A percentile compares a stretch with the other conserved stretches of the same genome.
Evolutionary conservation across 768 basidiomycete genomes (phyloP).

Genomic region (Suillus variegatus): DNA sequence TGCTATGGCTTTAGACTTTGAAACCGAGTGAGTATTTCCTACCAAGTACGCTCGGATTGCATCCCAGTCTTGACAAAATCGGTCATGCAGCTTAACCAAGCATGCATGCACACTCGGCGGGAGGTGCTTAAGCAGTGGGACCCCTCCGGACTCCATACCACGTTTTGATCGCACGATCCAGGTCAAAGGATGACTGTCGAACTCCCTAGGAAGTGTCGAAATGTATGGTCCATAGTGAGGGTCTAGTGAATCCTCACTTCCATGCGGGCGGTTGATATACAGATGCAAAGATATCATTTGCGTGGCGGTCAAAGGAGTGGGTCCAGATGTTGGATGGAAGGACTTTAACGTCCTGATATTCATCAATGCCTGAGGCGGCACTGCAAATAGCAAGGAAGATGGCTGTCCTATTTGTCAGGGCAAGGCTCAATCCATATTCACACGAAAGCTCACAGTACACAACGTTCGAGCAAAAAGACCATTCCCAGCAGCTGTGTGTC

Average conservation of each 20-base stretch:
- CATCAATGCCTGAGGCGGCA: constrained; percentile 72
- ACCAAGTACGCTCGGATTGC: constrained; percentile 55
- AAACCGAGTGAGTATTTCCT: constrained; percentile 20
- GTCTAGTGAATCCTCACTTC: constrained; percentile 47
- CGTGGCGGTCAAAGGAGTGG: constrained; percentile 51
- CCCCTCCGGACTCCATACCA: constrained; percentile 18
- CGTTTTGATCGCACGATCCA: constrained; percentile 51
- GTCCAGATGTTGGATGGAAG: constrained; percentile 48
- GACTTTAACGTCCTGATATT: constrained; percentile 69
- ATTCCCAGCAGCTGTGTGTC: constrained; percentile 57
- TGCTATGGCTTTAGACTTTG: neutral
- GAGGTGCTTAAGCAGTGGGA: constrained; percentile 41
- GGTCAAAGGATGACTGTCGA: constrained; percentile 80
- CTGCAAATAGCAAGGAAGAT: constrained; percentile 58
- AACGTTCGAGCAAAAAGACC: constrained; percentile 61
- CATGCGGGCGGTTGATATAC: constrained; percentile 58
- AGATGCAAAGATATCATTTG: constrained; percentile 86
- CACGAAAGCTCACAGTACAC: constrained; percentile 39
- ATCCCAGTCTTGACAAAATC: constrained; percentile 64
- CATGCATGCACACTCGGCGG: constrained; percentile 48
- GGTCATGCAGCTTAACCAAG: constrained; percentile 42
- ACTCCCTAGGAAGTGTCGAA: constrained; percentile 69
- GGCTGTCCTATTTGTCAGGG: constrained; percentile 37
- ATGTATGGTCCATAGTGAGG: constrained; percentile 75
- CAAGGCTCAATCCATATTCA: neutral